Evolutionary conservation across 176 grass and related monocot species (phyloP).

Genomic region (Lolium perenne): DNA sequence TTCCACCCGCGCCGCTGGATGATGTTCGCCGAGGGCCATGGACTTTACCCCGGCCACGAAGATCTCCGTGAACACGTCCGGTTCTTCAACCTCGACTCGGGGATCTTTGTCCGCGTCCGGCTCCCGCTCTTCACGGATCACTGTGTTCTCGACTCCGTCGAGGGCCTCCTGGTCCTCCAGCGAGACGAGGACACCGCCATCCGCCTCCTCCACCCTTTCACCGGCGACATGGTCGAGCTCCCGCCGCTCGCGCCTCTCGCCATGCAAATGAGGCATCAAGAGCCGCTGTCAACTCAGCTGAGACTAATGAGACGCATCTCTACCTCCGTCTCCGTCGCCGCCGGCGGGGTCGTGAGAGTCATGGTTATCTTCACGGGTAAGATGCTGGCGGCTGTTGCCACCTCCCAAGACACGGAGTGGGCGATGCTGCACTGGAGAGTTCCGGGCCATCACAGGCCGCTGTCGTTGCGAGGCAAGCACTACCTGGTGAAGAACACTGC

Average conservation of each 20-base stretch:
- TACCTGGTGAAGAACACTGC: background rate
- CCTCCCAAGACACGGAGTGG: constrained; percentile 22
- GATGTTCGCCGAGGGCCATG: too few species aligned
- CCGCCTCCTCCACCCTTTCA: constrained; percentile 22
- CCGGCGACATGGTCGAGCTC: constrained; percentile 15
- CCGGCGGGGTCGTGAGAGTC: background rate
- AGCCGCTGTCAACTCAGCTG: background rate
- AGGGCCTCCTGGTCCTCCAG: constrained; percentile 22
- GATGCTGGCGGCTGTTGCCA: background rate
- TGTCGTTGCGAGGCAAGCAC: background rate
- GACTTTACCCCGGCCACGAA: too few species aligned
- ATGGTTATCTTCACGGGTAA: background rate
- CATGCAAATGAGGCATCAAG: background rate
- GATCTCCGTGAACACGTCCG: too few species aligned
- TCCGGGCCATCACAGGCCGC: background rate
- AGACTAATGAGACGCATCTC: background rate
- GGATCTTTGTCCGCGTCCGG: background rate
- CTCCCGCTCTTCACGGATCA: background rate
- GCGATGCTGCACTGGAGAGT: background rate
- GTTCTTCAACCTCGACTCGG: constrained; percentile 20
- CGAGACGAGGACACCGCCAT: constrained; percentile 14
- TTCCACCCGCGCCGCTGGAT: too few species aligned
- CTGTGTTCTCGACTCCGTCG: background rate
- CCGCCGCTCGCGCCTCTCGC: background rate
- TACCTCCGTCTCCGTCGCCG: background rate